Conservation (phyloP, 2,329 filamentous ascomycete species). For the Hirsutella minnesotensis region DNA sequence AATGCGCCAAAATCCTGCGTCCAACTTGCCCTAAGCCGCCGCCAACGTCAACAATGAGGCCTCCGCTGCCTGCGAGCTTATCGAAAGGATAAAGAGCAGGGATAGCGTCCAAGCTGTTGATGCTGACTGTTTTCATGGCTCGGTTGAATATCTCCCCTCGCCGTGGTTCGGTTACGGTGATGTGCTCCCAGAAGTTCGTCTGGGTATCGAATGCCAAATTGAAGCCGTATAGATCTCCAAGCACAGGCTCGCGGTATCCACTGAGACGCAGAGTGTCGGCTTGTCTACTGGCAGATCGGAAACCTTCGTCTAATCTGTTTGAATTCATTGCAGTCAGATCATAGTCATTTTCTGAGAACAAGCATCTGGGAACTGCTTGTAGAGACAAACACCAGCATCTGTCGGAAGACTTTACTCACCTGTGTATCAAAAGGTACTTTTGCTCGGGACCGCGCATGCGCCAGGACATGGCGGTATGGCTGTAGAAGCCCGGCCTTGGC, state of each 20-base stretch:
- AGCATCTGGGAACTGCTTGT: too few species aligned
- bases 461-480: conserved; percentile 1
- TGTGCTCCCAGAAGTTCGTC: conserved; percentile 1
- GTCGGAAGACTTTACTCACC: not conserved
- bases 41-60: not conserved
- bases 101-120: conserved; percentile 1
- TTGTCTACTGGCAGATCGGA: not conserved
- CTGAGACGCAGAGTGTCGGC: not conserved
- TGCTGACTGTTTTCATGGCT: conserved; percentile 1
- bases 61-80: not conserved
- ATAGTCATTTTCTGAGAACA: too few species aligned
- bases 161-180: not conserved
- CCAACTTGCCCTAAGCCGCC: not conserved
- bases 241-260: not conserved
- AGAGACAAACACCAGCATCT: too few species aligned
- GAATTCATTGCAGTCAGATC: not conserved
- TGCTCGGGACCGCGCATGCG: not conserved
- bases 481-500: not conserved
- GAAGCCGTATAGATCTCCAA: not conserved
- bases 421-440: not conserved
- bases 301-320: not conserved
- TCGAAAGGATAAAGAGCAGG: conserved; percentile 1
- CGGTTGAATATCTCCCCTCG: conserved; percentile 1
- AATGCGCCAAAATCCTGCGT: not conserved
- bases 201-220: not conserved